A percentile compares a stretch with the other conserved stretches of the same genome.
Evolutionary conservation across 805 yeast genomes (phyloP).

Genomic region (Torulaspora gathmanii): DNA sequence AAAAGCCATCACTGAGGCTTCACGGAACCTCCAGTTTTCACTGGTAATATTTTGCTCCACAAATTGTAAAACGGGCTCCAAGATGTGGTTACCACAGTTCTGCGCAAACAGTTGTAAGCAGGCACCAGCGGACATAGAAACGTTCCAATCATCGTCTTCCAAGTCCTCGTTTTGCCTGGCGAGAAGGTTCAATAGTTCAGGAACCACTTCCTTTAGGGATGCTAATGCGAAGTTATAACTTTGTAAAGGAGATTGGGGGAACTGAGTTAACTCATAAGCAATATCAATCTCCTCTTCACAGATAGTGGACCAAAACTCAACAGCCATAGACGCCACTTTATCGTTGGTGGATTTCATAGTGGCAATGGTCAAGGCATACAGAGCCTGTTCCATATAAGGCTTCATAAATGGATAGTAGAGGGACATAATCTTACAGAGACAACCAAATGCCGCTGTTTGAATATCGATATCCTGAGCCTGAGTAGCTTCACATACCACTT

Average conservation of each 20-base stretch:
- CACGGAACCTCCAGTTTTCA: slow-evolving; percentile 77
- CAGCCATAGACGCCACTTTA: slow-evolving; percentile 94
- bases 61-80: slow-evolving; percentile 77
- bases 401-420: slow-evolving; percentile 86
- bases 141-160: slow-evolving; percentile 96
- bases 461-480: slow-evolving; percentile 76
- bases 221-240: slow-evolving; percentile 78
- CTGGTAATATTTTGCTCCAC: slow-evolving; percentile 68
- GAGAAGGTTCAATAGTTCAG: slow-evolving; percentile 72
- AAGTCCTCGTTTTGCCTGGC: slow-evolving; percentile 89
- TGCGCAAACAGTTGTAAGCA: slow-evolving; percentile 93
- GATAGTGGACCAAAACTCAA: slow-evolving; percentile 99
- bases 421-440: slow-evolving; percentile 86
- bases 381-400: slow-evolving; percentile 94
- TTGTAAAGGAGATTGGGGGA: slow-evolving; percentile 46
- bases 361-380: slow-evolving; percentile 79
- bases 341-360: slow-evolving; percentile 79
- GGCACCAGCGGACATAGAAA: slow-evolving; percentile 98
- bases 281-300: slow-evolving; percentile 94
- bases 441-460: slow-evolving; percentile 94
- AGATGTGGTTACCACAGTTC: slow-evolving; percentile 78
- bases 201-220: slow-evolving; percentile 81
- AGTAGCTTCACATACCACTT: slow-evolving; percentile 98
- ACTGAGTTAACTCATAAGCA: slow-evolving; percentile 60
- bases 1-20: slow-evolving; percentile 98